phyloP scores from a whole-genome alignment of 2,329 filamentous ascomycete species.

The Elsinoe arachidis region DNA sequence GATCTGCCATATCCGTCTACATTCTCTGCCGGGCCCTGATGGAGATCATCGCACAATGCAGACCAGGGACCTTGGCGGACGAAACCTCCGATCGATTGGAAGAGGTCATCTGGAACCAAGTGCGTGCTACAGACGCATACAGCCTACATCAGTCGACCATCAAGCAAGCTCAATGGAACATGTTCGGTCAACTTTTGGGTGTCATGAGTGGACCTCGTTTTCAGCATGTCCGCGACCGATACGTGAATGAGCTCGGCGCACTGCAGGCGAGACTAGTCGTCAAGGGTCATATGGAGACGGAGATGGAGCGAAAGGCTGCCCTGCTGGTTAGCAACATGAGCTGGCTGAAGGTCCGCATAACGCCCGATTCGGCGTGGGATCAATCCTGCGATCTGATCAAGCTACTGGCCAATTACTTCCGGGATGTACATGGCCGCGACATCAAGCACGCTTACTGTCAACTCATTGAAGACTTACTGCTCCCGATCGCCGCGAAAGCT shows the following conservation, averaged over 20 bases:
- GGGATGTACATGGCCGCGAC: constrained; percentile 73
- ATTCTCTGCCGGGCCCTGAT: constrained; percentile 88
- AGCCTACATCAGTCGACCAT: constrained; percentile 68
- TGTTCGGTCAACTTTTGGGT: constrained; percentile 88
- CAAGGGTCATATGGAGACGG: constrained; percentile 59
- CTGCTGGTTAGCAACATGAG: constrained; percentile 87
- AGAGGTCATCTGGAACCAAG: constrained; percentile 90
- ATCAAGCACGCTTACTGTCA: constrained; percentile 95
- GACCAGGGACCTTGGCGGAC: constrained; percentile 66
- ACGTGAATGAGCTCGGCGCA: constrained; percentile 68
- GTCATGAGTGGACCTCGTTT: constrained; percentile 95
- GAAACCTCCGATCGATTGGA: constrained; percentile 94
- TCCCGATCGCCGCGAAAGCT: constrained; percentile 77
- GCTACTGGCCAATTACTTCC: constrained; percentile 71
- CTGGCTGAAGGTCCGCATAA: constrained; percentile 68
- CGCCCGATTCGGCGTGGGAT: constrained; percentile 68
- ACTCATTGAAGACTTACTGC: constrained; percentile 73
- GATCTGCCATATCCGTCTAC: constrained; percentile 91
- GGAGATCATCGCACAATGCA: constrained; percentile 88
- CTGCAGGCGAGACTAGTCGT: constrained; percentile 66
- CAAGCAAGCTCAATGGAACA: constrained; percentile 88
- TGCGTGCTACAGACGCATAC: constrained; percentile 80
- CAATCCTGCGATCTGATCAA: constrained; percentile 84
- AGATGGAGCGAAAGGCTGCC: constrained; percentile 73
- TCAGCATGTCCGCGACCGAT: constrained; percentile 69